These are phyloP conservation scores for Cryptosporidium muris DNA, from an alignment of 169 alveolate genomes.

Conservation along the genomic window DNA sequence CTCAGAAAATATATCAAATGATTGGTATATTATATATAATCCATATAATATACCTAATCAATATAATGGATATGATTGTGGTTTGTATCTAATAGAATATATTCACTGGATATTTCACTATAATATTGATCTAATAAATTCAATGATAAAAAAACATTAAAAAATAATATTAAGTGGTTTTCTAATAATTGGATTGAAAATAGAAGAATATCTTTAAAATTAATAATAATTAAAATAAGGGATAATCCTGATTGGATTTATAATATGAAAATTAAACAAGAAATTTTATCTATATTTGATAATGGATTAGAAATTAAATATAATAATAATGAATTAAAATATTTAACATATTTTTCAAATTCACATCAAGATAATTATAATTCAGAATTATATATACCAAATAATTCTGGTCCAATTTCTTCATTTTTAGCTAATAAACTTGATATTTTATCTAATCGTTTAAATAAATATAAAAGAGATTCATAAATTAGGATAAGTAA, in stretches of 20 bases:
- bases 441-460: too few species aligned
- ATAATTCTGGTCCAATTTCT: too few species aligned
- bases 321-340: too few species aligned
- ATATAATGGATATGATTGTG: slow-evolving; percentile 57
- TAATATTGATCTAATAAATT: slow-evolving; percentile 30
- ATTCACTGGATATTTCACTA: slow-evolving; percentile 43
- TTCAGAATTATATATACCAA: too few species aligned
- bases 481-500: too few species aligned
- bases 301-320: neutral
- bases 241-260: slow-evolving; percentile 18
- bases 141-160: slow-evolving; percentile 4
- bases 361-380: too few species aligned
- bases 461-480: too few species aligned
- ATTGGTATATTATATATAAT: slow-evolving; percentile 35
- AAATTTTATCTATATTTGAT: slow-evolving; percentile 22
- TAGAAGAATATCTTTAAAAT: slow-evolving; percentile 22
- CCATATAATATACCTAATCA: slow-evolving; percentile 59
- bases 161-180: neutral
- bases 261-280: neutral
- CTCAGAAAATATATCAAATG: neutral
- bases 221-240: slow-evolving; percentile 18
- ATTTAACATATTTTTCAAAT: too few species aligned
- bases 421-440: too few species aligned
- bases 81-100: slow-evolving; percentile 50
- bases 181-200: slow-evolving; percentile 32